Evolutionary conservation across 2,329 filamentous ascomycete genomes (phyloP).

Genomic region (Tolypocladium ovalisporum): DNA sequence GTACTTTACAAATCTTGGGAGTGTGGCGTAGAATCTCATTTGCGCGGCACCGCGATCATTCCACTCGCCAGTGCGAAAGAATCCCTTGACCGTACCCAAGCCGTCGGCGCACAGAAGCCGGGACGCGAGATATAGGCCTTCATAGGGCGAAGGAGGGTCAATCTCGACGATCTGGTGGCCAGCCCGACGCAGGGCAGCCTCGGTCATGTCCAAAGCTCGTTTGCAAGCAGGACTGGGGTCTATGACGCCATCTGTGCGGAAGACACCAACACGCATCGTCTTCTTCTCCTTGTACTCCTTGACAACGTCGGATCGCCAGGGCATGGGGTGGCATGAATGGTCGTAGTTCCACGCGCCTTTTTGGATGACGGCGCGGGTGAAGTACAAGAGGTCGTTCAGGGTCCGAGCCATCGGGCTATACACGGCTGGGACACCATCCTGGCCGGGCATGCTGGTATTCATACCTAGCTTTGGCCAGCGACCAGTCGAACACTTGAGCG

Average conservation of each 20-base stretch:
- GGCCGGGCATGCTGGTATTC: slow-evolving; percentile 80
- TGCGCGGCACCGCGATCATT: slow-evolving; percentile 69
- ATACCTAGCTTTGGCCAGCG: slow-evolving; percentile 82
- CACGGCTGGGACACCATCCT: slow-evolving; percentile 80
- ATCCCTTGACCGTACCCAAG: slow-evolving; percentile 66
- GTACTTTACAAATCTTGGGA: slow-evolving; percentile 67
- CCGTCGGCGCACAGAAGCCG: slow-evolving; percentile 79
- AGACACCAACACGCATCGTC: slow-evolving; percentile 60
- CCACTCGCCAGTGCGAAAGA: slow-evolving; percentile 67
- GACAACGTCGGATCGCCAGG: slow-evolving; percentile 57
- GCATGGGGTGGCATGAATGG: slow-evolving; percentile 72
- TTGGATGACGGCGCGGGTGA: slow-evolving; percentile 63
- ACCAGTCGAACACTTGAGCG: slow-evolving; percentile 75
- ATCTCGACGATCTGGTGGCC: slow-evolving; percentile 65
- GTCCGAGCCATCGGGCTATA: slow-evolving; percentile 91
- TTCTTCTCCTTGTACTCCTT: slow-evolving; percentile 49
- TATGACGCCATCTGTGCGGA: slow-evolving; percentile 73
- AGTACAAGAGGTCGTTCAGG: slow-evolving; percentile 72
- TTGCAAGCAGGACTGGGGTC: slow-evolving; percentile 77
- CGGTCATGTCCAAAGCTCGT: slow-evolving; percentile 62
- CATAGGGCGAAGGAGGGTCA: slow-evolving; percentile 59
- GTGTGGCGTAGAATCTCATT: slow-evolving; percentile 61
- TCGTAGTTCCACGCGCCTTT: slow-evolving; percentile 90
- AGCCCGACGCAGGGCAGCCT: slow-evolving; percentile 53
- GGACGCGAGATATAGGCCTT: slow-evolving; percentile 65